phyloP scores from a whole-genome alignment of 1,284 basidiomycete genomes.

The Anthracocystis setariae region DNA sequence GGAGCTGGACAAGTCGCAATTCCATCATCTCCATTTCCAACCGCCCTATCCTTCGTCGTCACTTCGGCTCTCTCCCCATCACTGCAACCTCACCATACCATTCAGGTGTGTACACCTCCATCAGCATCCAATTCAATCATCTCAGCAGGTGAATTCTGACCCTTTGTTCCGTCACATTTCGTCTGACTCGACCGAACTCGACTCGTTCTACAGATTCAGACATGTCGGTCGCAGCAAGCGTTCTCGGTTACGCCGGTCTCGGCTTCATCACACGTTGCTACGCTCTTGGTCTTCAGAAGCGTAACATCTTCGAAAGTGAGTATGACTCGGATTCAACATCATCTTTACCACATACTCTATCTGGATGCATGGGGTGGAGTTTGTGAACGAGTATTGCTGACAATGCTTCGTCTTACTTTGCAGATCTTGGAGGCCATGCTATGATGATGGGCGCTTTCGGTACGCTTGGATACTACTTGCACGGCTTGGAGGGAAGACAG shows the following conservation, averaged over 20 bases:
- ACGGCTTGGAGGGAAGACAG: constrained; percentile 62
- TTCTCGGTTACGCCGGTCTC: constrained; percentile 64
- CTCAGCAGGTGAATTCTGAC: background rate
- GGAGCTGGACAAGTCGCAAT: constrained; percentile 1
- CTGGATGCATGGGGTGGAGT: too few relatives aligned
- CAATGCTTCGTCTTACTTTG: background rate
- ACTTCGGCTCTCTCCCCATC: background rate
- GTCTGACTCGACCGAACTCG: background rate
- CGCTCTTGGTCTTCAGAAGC: constrained; percentile 65
- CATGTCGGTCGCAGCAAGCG: constrained; percentile 56
- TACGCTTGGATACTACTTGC: constrained; percentile 62
- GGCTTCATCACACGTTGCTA: constrained; percentile 66
- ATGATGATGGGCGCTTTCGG: constrained; percentile 61
- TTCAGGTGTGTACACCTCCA: constrained; percentile 11
- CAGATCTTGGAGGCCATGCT: constrained; percentile 64
- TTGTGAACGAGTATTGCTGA: background rate
- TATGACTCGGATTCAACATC: too few relatives aligned
- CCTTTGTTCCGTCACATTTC: background rate
- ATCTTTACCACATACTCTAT: too few relatives aligned
- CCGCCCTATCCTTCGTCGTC: constrained; percentile 14
- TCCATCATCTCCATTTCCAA: constrained; percentile 27
- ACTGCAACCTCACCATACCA: constrained; percentile 3
- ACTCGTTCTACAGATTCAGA: constrained; percentile 2
- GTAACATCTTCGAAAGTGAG: constrained; percentile 67
- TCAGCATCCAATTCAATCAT: background rate